Conservation (phyloP, 2,329 filamentous ascomycete species). For the Chaetomium sp. region DNA sequence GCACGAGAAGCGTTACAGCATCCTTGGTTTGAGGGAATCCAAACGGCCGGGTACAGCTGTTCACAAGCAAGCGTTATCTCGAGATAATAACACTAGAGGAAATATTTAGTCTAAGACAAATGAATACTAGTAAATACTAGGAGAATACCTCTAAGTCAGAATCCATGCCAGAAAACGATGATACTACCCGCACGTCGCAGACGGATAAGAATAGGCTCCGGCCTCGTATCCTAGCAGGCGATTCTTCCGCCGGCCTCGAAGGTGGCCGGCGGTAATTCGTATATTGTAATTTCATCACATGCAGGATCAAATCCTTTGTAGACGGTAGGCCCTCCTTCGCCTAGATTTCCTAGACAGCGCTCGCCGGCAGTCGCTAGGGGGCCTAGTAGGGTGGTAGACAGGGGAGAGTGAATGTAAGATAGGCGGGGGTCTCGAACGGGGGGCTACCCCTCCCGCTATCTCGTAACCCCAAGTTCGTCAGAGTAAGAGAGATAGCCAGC, state of each 20-base stretch:
- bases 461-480: no score
- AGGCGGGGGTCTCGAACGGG: no score
- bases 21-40: neutral
- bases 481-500: no score
- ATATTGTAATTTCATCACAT: conserved; percentile 7
- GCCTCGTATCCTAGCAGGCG: conserved; percentile 9
- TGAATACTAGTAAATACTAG: conserved; percentile 2
- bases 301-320: conserved; percentile 37
- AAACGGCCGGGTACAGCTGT: neutral
- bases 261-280: conserved; percentile 8
- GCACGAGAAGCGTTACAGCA: conserved; percentile 10
- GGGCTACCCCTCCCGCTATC: no score
- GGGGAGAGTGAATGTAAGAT: no score
- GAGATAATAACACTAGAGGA: neutral
- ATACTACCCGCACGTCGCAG: conserved; percentile 7
- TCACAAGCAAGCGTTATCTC: neutral
- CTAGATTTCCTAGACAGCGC: conserved; percentile 5
- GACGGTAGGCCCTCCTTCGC: conserved; percentile 29
- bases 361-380: no score
- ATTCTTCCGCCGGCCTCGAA: conserved; percentile 6
- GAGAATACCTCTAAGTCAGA: conserved; percentile 6
- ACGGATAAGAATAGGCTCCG: conserved; percentile 9
- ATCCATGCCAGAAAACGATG: conserved; percentile 7
- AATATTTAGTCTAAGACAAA: neutral
- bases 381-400: no score